Conservation (phyloP, 768 basidiomycete genomes). For the Trametopsis cervina region DNA sequence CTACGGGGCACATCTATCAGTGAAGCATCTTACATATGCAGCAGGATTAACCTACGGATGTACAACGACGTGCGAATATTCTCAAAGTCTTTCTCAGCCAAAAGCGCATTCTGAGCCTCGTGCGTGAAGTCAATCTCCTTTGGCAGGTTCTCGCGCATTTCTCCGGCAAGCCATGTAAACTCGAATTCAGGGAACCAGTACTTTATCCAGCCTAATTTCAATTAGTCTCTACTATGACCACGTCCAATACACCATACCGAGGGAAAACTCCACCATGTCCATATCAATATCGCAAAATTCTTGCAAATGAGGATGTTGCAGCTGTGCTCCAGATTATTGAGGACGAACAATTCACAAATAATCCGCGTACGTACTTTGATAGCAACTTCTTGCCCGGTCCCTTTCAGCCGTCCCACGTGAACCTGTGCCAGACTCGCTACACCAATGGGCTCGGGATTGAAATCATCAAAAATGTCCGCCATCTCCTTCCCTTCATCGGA, state of each 20-base stretch:
- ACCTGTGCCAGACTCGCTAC: slow-evolving; percentile 97
- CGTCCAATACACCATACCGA: slow-evolving; percentile 36
- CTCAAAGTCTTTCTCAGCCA: slow-evolving; percentile 63
- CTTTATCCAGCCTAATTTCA: slow-evolving; percentile 67
- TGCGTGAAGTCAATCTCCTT: slow-evolving; percentile 94
- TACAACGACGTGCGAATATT: slow-evolving; percentile 73
- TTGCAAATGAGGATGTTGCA: slow-evolving; percentile 90
- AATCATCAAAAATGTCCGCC: slow-evolving; percentile 73
- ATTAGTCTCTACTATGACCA: slow-evolving; percentile 2
- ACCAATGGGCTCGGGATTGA: slow-evolving; percentile 84
- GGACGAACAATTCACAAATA: neutral
- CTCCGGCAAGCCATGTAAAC: slow-evolving; percentile 84
- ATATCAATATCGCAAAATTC: slow-evolving; percentile 92
- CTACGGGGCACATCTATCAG: slow-evolving; percentile 3
- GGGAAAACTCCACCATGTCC: slow-evolving; percentile 71
- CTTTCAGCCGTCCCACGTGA: slow-evolving; percentile 70
- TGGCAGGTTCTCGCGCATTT: slow-evolving; percentile 89
- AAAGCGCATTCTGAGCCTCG: slow-evolving; percentile 82
- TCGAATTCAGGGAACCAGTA: slow-evolving; percentile 95
- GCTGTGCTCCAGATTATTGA: slow-evolving; percentile 25
- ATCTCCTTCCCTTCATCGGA: slow-evolving; percentile 73
- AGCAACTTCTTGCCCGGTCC: slow-evolving; percentile 72
- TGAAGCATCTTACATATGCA: slow-evolving; percentile 10
- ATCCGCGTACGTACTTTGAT: slow-evolving; percentile 55
- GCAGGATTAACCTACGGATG: slow-evolving; percentile 39